Conservation (phyloP, 75 land plant genomes). For the Chamaecyparis obtusa region DNA sequence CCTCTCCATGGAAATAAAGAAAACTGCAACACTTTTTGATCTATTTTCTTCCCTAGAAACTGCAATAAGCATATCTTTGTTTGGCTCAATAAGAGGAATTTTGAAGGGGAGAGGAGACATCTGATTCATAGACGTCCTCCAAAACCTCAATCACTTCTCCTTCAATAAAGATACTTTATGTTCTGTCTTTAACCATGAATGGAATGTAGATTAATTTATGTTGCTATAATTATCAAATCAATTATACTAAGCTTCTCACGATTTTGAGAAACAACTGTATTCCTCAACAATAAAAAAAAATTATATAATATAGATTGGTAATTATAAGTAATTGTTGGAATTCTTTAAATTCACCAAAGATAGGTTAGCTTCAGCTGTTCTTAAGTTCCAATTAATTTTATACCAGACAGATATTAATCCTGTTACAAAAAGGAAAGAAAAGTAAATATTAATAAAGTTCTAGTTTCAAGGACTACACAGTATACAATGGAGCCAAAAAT, state of each 20-base stretch:
- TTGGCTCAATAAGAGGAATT: too few relatives aligned
- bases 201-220: background rate
- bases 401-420: background rate
- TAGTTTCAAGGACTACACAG: background rate
- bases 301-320: too few relatives aligned
- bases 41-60: too few relatives aligned
- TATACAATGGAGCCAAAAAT: background rate
- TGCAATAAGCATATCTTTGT: too few relatives aligned
- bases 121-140: too few relatives aligned
- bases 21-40: too few relatives aligned
- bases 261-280: background rate
- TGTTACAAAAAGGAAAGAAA: background rate
- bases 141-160: too few relatives aligned
- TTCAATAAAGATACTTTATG: background rate
- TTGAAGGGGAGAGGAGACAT: too few relatives aligned
- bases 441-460: background rate
- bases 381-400: background rate
- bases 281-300: background rate
- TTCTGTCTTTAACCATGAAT: background rate
- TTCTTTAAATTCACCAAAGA: background rate
- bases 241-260: background rate
- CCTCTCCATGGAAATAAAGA: too few relatives aligned
- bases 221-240: background rate
- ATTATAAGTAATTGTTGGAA: background rate
- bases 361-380: background rate